Evolutionary conservation across 495 filamentous ascomycete species (phyloP).

Genomic region (Tetracladium setigerum): DNA sequence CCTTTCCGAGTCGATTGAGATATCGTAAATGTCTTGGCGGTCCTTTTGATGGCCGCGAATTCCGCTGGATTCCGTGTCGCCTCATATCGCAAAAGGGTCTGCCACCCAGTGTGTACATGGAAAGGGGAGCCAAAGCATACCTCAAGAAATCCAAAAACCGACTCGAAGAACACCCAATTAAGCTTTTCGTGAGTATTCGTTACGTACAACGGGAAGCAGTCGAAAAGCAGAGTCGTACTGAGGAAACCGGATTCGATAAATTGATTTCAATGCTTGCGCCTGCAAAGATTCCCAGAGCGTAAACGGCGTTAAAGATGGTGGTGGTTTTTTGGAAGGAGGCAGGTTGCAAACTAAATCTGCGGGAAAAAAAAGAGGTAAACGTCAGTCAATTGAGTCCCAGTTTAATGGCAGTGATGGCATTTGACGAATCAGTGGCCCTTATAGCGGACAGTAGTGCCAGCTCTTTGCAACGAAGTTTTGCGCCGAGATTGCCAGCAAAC

Average conservation of each 20-base stretch:
- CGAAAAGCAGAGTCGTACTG: conserved; percentile 11
- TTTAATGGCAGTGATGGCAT: neutral
- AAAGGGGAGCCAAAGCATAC: conserved; percentile 9
- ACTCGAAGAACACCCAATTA: conserved; percentile 16
- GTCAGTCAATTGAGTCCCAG: conserved; percentile 14
- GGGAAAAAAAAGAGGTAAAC: conserved; percentile 3
- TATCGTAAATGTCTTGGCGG: too few relatives aligned
- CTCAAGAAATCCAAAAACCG: conserved; percentile 16
- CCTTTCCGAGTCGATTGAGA: too few relatives aligned
- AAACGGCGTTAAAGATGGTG: conserved; percentile 13
- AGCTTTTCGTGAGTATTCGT: conserved; percentile 16
- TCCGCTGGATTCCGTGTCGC: too few relatives aligned
- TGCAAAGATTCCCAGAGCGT: conserved; percentile 17
- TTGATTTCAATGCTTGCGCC: conserved; percentile 19
- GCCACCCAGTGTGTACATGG: neutral
- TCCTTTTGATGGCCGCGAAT: too few relatives aligned
- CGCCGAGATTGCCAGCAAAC: conserved; percentile 21
- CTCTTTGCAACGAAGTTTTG: conserved; percentile 4
- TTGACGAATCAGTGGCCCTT: neutral
- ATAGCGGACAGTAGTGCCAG: neutral
- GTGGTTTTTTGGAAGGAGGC: conserved; percentile 13
- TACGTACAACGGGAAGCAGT: conserved; percentile 13
- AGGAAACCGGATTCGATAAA: conserved; percentile 14
- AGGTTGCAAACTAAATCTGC: conserved; percentile 20
- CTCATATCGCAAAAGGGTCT: too few relatives aligned